A percentile compares a stretch with the other conserved stretches of the same genome.
Conservation (phyloP, 129 eudicot genomes). For the Apium graveolens region DNA sequence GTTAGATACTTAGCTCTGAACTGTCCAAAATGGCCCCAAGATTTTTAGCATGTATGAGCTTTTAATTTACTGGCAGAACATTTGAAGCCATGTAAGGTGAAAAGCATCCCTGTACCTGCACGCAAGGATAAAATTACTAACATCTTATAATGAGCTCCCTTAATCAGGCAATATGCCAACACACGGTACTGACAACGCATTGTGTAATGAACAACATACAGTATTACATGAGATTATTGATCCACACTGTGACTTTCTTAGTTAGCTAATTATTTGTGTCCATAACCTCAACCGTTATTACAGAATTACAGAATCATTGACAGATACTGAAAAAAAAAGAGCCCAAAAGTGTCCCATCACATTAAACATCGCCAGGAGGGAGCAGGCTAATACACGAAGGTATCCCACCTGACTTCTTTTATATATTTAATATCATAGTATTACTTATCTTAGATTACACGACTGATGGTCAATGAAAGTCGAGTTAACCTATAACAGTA, state of each 20-base stretch:
- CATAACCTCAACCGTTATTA: background rate
- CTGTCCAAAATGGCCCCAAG: background rate
- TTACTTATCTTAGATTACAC: background rate
- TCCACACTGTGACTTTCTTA: background rate
- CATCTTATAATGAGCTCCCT: background rate
- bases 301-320: background rate
- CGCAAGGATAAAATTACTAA: slow-evolving; percentile 11
- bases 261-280: background rate
- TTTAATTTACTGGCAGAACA: slow-evolving; percentile 47
- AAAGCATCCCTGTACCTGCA: slow-evolving; percentile 75
- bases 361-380: background rate
- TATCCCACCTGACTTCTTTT: background rate
- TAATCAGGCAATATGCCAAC: background rate
- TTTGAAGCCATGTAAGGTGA: slow-evolving; percentile 85
- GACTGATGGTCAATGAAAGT: background rate
- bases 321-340: background rate
- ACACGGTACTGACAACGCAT: background rate
- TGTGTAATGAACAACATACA: background rate
- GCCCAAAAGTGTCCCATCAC: background rate
- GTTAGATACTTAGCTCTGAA: background rate
- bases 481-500: background rate
- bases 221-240: background rate
- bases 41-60: background rate
- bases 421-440: background rate
- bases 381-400: background rate